Evolutionary conservation across 257 asterid species (phyloP), one percentile per base, ranked within the genome.

Genomic region (Solanum chmielewskii): DNA sequence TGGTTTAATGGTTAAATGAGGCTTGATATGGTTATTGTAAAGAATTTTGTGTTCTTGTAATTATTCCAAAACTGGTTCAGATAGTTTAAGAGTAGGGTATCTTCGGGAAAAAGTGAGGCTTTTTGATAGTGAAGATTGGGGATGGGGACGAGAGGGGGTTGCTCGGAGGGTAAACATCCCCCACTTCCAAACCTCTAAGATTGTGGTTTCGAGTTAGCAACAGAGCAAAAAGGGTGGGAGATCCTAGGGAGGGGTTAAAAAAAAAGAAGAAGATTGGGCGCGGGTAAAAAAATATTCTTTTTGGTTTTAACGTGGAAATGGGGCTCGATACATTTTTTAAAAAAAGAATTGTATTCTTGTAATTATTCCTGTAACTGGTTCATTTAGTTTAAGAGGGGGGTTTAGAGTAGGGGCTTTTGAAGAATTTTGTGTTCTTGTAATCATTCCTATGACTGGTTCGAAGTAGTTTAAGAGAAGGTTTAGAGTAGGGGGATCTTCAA

Each of bases 21-120:
- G 70, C 33, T 62, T 2, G 0, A n/a, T n/a, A 62, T 15, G 18
- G 35, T 0, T 1, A 0, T 23, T 11, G 5, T 25, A 56, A 25
- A 66, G 73, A 27, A 25, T 13, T 25, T 64, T 68, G 37, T 68
- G 37, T 68, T 68, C 75, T 68, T 29, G 75, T 64, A 64, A 25
- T 25, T 27, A 64, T 29, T 68, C 11, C 75, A 14, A 14, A 68
- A 68, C 6, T 62, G 13, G 31, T 62, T 12, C 16, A 25, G 14
- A 68, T 68, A 68, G 75, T 68, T 68, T 29, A 13, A 75, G 3
- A 37, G 56, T 21, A 42, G 83, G 18, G 6, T 2, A 42, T 41
- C 60, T 42, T 78, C 25, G 4, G 21, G n/a, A 29, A 77, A 25
- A 78, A 18, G 15, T 45, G 21, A 78, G 23, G 42, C n/a, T 45